phyloP scores from a whole-genome alignment of 176 grass and related monocot genomes.

The Phoenix dactylifera region DNA sequence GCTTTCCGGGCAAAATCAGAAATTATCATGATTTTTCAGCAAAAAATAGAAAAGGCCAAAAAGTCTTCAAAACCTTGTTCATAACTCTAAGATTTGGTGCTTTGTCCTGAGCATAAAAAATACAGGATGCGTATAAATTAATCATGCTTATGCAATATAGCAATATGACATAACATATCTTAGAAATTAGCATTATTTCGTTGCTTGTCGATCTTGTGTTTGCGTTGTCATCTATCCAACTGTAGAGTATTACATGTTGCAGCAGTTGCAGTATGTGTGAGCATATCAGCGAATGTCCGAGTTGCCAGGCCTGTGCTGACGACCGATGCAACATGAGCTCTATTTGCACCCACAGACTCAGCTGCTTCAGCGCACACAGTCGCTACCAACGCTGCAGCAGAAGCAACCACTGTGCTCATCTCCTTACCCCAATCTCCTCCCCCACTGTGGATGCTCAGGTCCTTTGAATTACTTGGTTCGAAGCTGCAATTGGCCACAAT shows the following conservation, averaged over 20 bases:
- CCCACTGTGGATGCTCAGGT: conserved; percentile 4
- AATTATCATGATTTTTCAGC: too few relatives aligned
- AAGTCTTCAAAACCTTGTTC: too few relatives aligned
- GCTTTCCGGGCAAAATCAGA: too few relatives aligned
- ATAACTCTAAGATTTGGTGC: too few relatives aligned
- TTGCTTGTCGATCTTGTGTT: conserved; percentile 1
- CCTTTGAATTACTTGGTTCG: conserved; percentile 15
- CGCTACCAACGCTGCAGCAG: conserved; percentile 64
- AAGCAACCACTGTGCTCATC: conserved; percentile 44
- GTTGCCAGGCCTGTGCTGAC: conserved; percentile 45
- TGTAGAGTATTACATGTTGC: conserved; percentile 49
- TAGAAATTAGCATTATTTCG: not conserved
- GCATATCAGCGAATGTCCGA: conserved; percentile 42
- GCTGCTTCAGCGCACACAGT: conserved; percentile 90
- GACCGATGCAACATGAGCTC: conserved; percentile 41
- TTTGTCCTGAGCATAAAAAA: too few relatives aligned
- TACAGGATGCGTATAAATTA: too few relatives aligned
- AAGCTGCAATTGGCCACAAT: conserved; percentile 40
- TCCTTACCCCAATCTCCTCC: conserved; percentile 14
- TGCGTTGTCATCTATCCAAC: not conserved
- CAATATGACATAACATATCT: not conserved
- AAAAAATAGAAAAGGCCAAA: too few relatives aligned
- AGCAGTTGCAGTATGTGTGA: conserved; percentile 58
- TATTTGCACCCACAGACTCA: conserved; percentile 39
- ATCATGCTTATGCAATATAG: too few relatives aligned